phyloP scores from a whole-genome alignment of 352 stramenopile genomes.

The Phytophthora boehmeriae region DNA sequence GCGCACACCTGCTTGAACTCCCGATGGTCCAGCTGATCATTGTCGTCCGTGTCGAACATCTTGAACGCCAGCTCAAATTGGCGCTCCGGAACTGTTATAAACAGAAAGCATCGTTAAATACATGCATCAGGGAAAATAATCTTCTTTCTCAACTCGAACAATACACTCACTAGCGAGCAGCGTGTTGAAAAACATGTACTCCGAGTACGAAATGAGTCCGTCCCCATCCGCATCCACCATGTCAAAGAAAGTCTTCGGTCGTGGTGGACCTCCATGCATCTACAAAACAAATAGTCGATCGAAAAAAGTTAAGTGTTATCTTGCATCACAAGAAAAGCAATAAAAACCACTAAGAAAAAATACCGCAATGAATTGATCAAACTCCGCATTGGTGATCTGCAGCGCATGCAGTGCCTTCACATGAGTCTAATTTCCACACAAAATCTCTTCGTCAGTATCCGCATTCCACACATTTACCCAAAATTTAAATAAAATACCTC shows the following conservation, averaged over 20 bases:
- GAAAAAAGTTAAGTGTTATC: too few species aligned
- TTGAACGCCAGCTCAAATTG: slow-evolving; percentile 91
- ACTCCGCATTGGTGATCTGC: slow-evolving; percentile 85
- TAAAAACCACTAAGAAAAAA: background rate
- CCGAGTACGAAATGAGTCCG: slow-evolving; percentile 86
- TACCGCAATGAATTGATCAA: slow-evolving; percentile 77
- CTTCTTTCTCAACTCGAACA: background rate
- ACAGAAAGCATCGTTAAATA: slow-evolving; percentile 1
- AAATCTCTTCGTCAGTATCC: background rate
- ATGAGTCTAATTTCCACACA: slow-evolving; percentile 54
- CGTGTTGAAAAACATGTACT: slow-evolving; percentile 92
- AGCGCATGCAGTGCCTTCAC: slow-evolving; percentile 73
- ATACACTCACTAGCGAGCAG: slow-evolving; percentile 78
- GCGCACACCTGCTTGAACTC: slow-evolving; percentile 82
- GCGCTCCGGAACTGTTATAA: slow-evolving; percentile 66
- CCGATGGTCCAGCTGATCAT: slow-evolving; percentile 77
- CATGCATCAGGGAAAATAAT: background rate
- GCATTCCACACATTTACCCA: background rate
- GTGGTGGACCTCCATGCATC: slow-evolving; percentile 65
- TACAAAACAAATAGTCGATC: slow-evolving; percentile 8
- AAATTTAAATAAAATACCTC: slow-evolving; percentile 33
- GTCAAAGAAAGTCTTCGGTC: slow-evolving; percentile 80
- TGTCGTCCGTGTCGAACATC: slow-evolving; percentile 89
- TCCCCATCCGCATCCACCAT: slow-evolving; percentile 87
- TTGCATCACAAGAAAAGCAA: too few species aligned